These are phyloP conservation scores for Fraxinus greggii DNA, from an alignment of 305 asterid species.

Conservation along the genomic window DNA sequence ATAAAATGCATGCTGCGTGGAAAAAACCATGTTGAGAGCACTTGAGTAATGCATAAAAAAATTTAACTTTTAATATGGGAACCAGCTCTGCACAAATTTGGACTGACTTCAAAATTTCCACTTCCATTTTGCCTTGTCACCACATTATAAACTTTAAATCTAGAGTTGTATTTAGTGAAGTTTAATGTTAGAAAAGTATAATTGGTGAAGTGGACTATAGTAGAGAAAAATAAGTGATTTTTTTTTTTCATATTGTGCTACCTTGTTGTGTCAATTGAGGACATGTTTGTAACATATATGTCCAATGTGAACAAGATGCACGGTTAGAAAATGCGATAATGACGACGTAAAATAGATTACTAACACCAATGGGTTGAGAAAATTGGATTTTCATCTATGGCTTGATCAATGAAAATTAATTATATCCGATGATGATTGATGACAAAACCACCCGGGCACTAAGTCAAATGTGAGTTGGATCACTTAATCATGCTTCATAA, in stretches of 20 bases:
- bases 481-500: background rate
- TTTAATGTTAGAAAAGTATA: background rate
- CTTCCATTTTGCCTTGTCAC: constrained; percentile 26
- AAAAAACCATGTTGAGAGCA: constrained; percentile 19
- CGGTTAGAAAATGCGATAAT: background rate
- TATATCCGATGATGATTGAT: background rate
- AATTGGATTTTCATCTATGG: background rate
- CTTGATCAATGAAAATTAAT: background rate
- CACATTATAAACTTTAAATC: background rate
- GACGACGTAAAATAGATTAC: background rate
- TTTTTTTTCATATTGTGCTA: background rate
- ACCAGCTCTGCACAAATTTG: constrained; percentile 32
- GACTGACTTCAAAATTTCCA: constrained; percentile 19
- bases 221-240: background rate
- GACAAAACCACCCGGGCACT: background rate
- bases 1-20: constrained; percentile 6
- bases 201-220: background rate
- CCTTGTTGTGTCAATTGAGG: background rate
- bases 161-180: background rate
- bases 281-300: background rate
- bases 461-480: background rate
- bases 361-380: background rate
- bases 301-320: background rate
- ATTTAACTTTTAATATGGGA: constrained; percentile 20
- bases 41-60: constrained; percentile 8